Evolutionary conservation across 2,329 filamentous ascomycete species (phyloP).

Genomic region (Ophioceras dolichostomum): DNA sequence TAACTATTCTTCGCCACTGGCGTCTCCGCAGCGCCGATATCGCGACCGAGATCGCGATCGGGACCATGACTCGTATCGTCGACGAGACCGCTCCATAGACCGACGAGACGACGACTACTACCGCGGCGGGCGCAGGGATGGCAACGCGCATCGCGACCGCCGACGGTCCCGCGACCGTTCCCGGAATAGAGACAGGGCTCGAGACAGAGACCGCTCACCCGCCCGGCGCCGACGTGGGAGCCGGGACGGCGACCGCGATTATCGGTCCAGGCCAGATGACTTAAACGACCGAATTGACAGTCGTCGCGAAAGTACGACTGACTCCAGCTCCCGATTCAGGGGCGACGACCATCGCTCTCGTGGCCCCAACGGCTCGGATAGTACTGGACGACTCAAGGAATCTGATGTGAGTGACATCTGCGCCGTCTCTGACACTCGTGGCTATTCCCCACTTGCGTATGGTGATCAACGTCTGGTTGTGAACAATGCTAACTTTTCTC

Average conservation of each 20-base stretch:
- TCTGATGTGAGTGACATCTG: conserved; percentile 40
- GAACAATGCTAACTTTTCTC: conserved; percentile 15
- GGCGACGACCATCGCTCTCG: conserved; percentile 48
- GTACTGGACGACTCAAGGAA: conserved; percentile 32
- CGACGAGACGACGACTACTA: conserved; percentile 54
- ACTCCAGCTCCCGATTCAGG: conserved; percentile 54
- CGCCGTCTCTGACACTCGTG: background rate
- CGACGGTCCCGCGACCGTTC: conserved; percentile 51
- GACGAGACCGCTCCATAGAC: conserved; percentile 59
- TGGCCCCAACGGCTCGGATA: conserved; percentile 36
- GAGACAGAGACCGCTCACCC: conserved; percentile 45
- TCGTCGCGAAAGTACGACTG: conserved; percentile 58
- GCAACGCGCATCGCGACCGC: conserved; percentile 39
- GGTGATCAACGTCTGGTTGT: background rate
- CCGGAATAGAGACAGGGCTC: too few relatives aligned
- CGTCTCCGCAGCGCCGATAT: conserved; percentile 38
- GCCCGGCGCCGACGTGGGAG: conserved; percentile 47
- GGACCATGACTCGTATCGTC: conserved; percentile 44
- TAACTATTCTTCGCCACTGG: conserved; percentile 5
- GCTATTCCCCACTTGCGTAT: background rate
- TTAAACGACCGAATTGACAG: conserved; percentile 53
- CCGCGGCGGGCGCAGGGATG: conserved; percentile 47
- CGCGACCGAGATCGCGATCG: conserved; percentile 18
- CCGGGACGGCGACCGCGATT: conserved; percentile 51
- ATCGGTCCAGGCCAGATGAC: conserved; percentile 59